phyloP scores from a whole-genome alignment of 2,329 filamentous ascomycete genomes.

The Helicocarpus griseus region DNA sequence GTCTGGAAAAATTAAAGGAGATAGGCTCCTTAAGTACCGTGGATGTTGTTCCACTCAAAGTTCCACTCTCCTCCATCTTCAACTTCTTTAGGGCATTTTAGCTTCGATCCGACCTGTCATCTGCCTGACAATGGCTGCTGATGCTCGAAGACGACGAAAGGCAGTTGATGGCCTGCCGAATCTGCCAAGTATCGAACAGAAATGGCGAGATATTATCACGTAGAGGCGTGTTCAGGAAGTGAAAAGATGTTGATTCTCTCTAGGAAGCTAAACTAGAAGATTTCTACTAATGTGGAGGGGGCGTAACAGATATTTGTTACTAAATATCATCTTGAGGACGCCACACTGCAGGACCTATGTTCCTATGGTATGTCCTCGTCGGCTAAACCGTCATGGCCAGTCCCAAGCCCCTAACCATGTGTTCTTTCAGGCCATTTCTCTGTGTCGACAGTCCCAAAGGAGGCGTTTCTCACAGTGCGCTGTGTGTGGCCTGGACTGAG shows the following conservation, averaged over 20 bases:
- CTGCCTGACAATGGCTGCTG: too few species aligned
- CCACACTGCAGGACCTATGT: background rate
- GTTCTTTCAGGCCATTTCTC: constrained; percentile 4
- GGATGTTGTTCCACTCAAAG: too few species aligned
- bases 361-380: background rate
- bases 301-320: too few species aligned
- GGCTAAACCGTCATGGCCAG: background rate
- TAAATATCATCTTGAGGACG: background rate
- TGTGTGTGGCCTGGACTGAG: background rate
- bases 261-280: too few species aligned
- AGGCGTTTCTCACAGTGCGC: constrained; percentile 1
- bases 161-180: constrained; percentile 1
- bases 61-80: too few species aligned
- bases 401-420: background rate
- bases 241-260: too few species aligned
- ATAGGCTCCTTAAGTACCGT: too few species aligned
- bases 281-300: too few species aligned
- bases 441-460: constrained; percentile 4
- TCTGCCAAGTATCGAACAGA: background rate
- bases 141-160: constrained; percentile 2
- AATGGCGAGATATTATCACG: background rate
- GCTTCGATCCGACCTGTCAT: too few species aligned
- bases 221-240: too few species aligned
- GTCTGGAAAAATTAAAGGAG: too few species aligned
- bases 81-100: too few species aligned